Evolutionary conservation across 331 rosid species (phyloP).

Genomic region (Pyracantha coccinea): DNA sequence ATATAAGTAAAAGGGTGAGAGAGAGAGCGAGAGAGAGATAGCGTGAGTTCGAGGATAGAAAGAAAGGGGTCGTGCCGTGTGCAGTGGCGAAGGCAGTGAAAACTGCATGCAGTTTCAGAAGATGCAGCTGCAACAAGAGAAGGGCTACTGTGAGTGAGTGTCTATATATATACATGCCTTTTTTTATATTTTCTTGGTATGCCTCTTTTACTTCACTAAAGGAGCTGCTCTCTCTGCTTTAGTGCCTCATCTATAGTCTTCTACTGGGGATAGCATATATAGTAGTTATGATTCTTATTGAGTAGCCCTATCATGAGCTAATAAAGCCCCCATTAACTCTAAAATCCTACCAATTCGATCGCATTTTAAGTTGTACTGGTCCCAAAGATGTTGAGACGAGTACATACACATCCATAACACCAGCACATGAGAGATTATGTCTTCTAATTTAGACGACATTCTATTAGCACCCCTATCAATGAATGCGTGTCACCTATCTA

Average conservation of each 20-base stretch:
- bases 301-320: neutral
- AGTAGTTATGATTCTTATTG: neutral
- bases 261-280: neutral
- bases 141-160: neutral
- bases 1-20: neutral
- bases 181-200: neutral
- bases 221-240: neutral
- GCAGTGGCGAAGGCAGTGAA: neutral
- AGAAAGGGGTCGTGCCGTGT: neutral
- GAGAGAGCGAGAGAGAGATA: neutral
- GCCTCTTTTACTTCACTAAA: neutral
- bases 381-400: neutral
- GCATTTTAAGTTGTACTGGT: neutral
- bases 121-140: neutral
- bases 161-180: neutral
- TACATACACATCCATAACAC: neutral
- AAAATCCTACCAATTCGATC: neutral
- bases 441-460: neutral
- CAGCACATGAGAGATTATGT: neutral
- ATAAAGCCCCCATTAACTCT: neutral
- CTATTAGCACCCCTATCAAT: neutral
- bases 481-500: neutral
- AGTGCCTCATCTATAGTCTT: neutral
- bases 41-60: neutral
- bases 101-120: neutral